These are phyloP conservation scores for Penicillium sp. DNA, from an alignment of 2,329 filamentous ascomycete species.

Conservation along the genomic window DNA sequence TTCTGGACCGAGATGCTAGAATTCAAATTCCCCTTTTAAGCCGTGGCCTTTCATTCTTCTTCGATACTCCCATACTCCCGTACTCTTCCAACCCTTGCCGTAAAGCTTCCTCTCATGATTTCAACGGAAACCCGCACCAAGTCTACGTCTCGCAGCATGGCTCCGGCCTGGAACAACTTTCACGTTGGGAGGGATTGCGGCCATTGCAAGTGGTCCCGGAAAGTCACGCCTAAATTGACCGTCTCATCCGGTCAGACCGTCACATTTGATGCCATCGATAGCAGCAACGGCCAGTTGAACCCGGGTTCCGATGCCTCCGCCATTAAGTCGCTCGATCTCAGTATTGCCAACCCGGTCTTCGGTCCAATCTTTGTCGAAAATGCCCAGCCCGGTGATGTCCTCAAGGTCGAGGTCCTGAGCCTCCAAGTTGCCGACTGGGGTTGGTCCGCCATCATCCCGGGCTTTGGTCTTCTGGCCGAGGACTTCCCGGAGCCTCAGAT, in stretches of 20 bases:
- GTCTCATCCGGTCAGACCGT: constrained; percentile 48
- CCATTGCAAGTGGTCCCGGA: constrained; percentile 50
- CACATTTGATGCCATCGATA: constrained; percentile 50
- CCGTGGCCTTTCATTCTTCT: neutral
- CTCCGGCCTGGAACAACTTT: constrained; percentile 26
- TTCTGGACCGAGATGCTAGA: constrained; percentile 3
- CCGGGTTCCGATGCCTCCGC: constrained; percentile 40
- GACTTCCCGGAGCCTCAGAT: constrained; percentile 45
- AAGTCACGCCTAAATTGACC: constrained; percentile 44
- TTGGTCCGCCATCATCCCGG: constrained; percentile 52
- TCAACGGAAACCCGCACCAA: constrained; percentile 11
- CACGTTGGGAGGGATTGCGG: constrained; percentile 34
- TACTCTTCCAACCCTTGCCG: neutral
- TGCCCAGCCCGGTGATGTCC: constrained; percentile 50
- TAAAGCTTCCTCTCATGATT: constrained; percentile 8
- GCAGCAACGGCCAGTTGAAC: constrained; percentile 50
- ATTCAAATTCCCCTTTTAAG: constrained; percentile 1
- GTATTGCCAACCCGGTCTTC: constrained; percentile 47
- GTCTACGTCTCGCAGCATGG: constrained; percentile 11
- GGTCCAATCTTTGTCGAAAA: constrained; percentile 50
- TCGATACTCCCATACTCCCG: neutral
- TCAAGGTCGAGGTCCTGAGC: constrained; percentile 50
- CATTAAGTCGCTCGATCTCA: constrained; percentile 42
- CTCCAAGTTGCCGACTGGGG: constrained; percentile 47
- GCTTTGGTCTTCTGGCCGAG: constrained; percentile 49